Conservation (phyloP, 148 eudicot species). For the Beta vulgaris region DNA sequence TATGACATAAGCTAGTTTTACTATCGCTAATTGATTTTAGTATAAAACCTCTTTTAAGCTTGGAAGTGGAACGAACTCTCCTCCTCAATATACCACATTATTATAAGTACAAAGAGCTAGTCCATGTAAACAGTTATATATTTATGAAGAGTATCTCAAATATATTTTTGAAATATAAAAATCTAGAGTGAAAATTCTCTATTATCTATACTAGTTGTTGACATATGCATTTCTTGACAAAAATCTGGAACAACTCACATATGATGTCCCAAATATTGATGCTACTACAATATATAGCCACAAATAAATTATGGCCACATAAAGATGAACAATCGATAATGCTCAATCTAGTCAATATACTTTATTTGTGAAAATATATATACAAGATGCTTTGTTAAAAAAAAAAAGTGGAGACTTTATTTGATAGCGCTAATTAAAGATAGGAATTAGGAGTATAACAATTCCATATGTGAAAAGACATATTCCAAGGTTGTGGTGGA, state of each 20-base stretch:
- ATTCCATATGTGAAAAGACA: background rate
- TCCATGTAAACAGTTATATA: too few species aligned
- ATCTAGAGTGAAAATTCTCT: background rate
- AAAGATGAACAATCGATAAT: conserved; percentile 11
- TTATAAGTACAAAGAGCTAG: too few species aligned
- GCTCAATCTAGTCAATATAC: conserved; percentile 11
- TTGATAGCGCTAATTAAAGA: conserved; percentile 9
- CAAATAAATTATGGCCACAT: background rate
- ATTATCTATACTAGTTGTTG: background rate
- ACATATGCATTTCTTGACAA: background rate
- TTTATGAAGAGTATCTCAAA: too few species aligned
- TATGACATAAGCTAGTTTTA: too few species aligned
- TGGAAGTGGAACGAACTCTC: too few species aligned
- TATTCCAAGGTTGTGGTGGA: conserved; percentile 17
- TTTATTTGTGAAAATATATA: conserved; percentile 1
- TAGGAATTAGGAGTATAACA: background rate
- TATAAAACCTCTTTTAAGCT: too few species aligned
- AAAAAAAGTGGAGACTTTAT: conserved; percentile 19
- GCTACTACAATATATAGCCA: background rate
- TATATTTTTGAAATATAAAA: background rate
- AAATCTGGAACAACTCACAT: background rate
- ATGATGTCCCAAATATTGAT: background rate
- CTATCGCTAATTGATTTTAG: too few species aligned
- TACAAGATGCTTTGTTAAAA: conserved; percentile 10
- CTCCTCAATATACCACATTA: too few species aligned